phyloP scores from a whole-genome alignment of 495 filamentous ascomycete genomes.

The Aspergillus homomorphus region DNA sequence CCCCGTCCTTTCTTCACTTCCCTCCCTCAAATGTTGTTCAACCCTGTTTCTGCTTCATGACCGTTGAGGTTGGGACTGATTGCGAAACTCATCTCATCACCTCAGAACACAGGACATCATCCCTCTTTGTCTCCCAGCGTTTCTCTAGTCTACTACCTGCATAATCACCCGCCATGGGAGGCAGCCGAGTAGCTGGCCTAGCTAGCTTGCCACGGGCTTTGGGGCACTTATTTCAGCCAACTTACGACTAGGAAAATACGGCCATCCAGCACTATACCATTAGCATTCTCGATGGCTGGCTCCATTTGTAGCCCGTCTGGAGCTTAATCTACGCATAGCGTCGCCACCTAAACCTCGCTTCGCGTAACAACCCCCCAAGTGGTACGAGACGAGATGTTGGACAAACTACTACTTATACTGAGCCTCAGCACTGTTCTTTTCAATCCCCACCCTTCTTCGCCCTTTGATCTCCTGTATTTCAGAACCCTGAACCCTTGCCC shows the following conservation, averaged over 20 bases:
- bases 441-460: conserved; percentile 6
- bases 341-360: conserved; percentile 24
- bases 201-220: neutral
- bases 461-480: conserved; percentile 6
- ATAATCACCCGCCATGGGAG: neutral
- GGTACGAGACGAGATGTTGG: conserved; percentile 17
- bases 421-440: conserved; percentile 15
- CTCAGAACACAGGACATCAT: conserved; percentile 12
- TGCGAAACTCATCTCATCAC: neutral
- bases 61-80: neutral
- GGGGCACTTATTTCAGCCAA: neutral
- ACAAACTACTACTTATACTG: conserved; percentile 20
- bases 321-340: conserved; percentile 23
- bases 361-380: conserved; percentile 11
- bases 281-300: conserved; percentile 3
- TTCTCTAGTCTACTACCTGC: conserved; percentile 5
- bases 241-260: neutral
- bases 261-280: neutral
- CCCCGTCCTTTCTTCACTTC: neutral
- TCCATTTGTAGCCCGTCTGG: conserved; percentile 11
- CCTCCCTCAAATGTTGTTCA: no score
- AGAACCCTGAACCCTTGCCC: neutral
- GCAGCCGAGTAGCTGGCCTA: neutral
- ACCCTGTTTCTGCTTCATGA: no score
- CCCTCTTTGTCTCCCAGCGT: conserved; percentile 1